phyloP scores from a whole-genome alignment of 1,139 yeast genomes.

The Yamadazyma membranifaciens region DNA sequence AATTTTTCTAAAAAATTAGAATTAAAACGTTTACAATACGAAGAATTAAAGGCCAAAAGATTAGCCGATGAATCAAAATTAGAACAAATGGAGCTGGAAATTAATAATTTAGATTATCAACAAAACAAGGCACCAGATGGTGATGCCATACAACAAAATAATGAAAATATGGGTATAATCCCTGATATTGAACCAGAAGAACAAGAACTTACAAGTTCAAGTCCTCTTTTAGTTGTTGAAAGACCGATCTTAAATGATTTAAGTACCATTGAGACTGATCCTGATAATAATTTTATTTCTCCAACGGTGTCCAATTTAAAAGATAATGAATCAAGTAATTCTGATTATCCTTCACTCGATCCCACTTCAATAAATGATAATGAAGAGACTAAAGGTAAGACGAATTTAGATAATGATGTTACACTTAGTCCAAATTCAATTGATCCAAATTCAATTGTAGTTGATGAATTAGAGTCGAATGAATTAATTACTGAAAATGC shows the following conservation, averaged over 20 bases:
- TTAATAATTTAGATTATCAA: neutral
- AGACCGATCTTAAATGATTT: conserved; percentile 9
- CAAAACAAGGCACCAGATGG: neutral
- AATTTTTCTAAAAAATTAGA: conserved; percentile 30
- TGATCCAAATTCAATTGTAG: conserved; percentile 15
- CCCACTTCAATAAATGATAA: neutral
- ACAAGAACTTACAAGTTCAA: neutral
- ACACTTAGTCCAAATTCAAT: neutral
- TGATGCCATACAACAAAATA: neutral
- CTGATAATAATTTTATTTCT: conserved; percentile 13
- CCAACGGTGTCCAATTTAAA: conserved; percentile 11
- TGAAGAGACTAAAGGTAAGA: conserved; percentile 1
- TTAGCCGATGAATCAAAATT: conserved; percentile 22
- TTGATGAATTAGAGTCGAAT: conserved; percentile 22
- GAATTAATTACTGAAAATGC: conserved; percentile 12
- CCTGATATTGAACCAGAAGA: neutral
- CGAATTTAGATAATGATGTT: too few relatives aligned
- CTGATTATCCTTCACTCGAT: conserved; percentile 9
- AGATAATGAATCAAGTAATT: conserved; percentile 7
- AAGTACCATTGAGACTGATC: conserved; percentile 7
- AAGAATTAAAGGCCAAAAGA: conserved; percentile 22
- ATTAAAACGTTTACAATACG: conserved; percentile 30
- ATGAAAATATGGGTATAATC: neutral
- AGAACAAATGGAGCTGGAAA: conserved; percentile 13
- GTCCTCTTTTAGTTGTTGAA: conserved; percentile 1